Evolutionary conservation across 192 early-diverging fungal species (phyloP).

Genomic region (Coemansia furcata): DNA sequence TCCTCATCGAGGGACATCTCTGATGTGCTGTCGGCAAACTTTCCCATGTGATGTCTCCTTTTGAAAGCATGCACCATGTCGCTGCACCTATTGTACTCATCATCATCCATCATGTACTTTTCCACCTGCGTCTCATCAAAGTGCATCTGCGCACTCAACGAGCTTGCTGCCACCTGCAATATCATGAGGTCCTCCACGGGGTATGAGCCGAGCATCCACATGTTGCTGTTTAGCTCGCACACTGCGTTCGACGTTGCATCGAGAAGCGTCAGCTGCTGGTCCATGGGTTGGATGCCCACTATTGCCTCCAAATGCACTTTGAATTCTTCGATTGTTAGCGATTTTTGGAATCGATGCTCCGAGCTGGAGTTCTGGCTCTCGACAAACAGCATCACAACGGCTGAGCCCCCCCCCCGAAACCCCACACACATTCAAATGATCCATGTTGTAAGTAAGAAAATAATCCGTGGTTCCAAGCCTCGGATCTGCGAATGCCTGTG

Average conservation of each 20-base stretch:
- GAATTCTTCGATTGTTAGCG: slow-evolving; percentile 16
- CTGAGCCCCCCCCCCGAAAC: not conserved
- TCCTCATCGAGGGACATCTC: slow-evolving; percentile 81
- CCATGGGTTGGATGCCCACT: slow-evolving; percentile 74
- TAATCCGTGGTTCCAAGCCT: not conserved
- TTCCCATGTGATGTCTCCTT: slow-evolving; percentile 81
- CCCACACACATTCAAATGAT: not conserved
- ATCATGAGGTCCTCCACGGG: slow-evolving; percentile 81
- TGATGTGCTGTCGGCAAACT: slow-evolving; percentile 75
- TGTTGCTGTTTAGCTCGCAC: slow-evolving; percentile 54
- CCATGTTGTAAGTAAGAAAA: not conserved
- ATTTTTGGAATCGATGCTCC: slow-evolving; percentile 80
- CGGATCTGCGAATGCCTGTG: too few relatives aligned
- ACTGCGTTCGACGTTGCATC: slow-evolving; percentile 49
- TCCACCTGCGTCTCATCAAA: slow-evolving; percentile 89
- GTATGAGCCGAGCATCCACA: slow-evolving; percentile 80
- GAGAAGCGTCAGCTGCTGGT: slow-evolving; percentile 66
- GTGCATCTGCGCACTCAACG: slow-evolving; percentile 53
- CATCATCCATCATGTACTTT: slow-evolving; percentile 89
- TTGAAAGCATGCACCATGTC: slow-evolving; percentile 90
- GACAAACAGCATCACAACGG: slow-evolving; percentile 88
- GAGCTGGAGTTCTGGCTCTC: slow-evolving; percentile 75
- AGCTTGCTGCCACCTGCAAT: slow-evolving; percentile 56
- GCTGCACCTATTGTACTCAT: slow-evolving; percentile 78
- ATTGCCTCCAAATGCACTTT: slow-evolving; percentile 85